Evolutionary conservation across 768 basidiomycete species (phyloP).

Genomic region (Pluteus cervinus): DNA sequence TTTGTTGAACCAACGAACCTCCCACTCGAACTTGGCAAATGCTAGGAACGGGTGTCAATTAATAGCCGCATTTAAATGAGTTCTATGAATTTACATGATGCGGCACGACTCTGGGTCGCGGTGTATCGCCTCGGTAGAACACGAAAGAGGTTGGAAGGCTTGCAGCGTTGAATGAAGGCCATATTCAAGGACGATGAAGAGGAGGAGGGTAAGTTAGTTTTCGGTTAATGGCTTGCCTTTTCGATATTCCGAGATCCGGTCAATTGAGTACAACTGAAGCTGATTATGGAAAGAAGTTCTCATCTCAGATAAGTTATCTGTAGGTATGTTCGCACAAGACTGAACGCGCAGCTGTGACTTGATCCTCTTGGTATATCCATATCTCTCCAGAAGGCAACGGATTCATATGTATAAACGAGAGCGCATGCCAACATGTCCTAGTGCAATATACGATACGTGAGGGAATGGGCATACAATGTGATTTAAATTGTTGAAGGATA

Average conservation of each 20-base stretch:
- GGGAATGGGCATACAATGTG: slow-evolving; percentile 22
- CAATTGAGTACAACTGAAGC: too few species aligned
- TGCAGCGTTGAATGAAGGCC: slow-evolving; percentile 2
- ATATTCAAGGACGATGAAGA: background rate
- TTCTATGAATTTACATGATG: slow-evolving; percentile 17
- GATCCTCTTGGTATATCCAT: too few species aligned
- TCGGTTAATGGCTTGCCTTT: too few species aligned
- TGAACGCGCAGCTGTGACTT: too few species aligned
- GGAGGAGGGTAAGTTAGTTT: slow-evolving; percentile 16
- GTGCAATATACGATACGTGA: slow-evolving; percentile 36
- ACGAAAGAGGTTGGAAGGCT: background rate
- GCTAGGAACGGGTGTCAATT: slow-evolving; percentile 16
- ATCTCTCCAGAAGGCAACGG: too few species aligned
- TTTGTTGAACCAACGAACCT: slow-evolving; percentile 19
- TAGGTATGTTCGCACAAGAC: too few species aligned
- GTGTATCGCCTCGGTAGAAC: slow-evolving; percentile 3
- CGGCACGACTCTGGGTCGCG: slow-evolving; percentile 16
- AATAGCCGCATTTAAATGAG: background rate
- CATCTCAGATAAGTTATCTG: too few species aligned
- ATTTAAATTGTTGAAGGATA: slow-evolving; percentile 82
- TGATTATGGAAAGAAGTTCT: too few species aligned
- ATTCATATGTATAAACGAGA: slow-evolving; percentile 17
- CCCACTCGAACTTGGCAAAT: slow-evolving; percentile 38
- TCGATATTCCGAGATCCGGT: too few species aligned
- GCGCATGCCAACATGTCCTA: slow-evolving; percentile 39